A percentile compares a stretch with the other conserved stretches of the same genome.
Conservation (phyloP, 164 flowering plant species). For the Magnolia sinica region DNA sequence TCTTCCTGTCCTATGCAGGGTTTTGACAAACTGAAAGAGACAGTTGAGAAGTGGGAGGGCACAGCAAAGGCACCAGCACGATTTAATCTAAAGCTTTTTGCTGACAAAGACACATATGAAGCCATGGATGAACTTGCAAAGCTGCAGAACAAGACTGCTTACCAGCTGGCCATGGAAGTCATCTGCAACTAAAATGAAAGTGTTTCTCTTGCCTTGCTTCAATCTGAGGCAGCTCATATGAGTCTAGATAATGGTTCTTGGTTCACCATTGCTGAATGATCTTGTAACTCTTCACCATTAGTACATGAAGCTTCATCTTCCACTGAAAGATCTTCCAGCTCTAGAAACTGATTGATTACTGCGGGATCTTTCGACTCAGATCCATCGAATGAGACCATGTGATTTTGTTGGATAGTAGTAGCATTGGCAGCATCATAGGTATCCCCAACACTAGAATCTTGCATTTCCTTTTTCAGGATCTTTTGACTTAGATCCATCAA, state of each 20-base stretch:
- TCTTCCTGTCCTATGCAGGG: no score
- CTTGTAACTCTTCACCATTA: not conserved
- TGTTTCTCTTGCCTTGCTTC: not conserved
- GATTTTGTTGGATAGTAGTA: not conserved
- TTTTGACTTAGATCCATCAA: no score
- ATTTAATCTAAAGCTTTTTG: conserved; percentile 43
- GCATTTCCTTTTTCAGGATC: conserved; percentile 10
- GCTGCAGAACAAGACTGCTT: no score
- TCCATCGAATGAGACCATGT: not conserved
- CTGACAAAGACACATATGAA: no score
- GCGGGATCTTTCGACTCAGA: no score
- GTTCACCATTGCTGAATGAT: no score
- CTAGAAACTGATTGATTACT: conserved; percentile 13
- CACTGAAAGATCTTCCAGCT: conserved; percentile 20
- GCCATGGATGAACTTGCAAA: no score
- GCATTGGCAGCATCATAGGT: not conserved
- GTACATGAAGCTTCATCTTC: not conserved
- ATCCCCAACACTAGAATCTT: conserved; percentile 9
- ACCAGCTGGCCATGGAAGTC: conserved; percentile 20
- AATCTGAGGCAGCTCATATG: conserved; percentile 19
- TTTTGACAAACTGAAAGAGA: no score
- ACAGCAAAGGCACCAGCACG: conserved; percentile 30
- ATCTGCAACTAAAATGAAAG: not conserved
- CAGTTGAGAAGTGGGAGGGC: no score
- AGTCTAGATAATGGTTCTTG: conserved; percentile 28